phyloP scores from a whole-genome alignment of 2,329 filamentous ascomycete species.

The Spiromastix sp. region DNA sequence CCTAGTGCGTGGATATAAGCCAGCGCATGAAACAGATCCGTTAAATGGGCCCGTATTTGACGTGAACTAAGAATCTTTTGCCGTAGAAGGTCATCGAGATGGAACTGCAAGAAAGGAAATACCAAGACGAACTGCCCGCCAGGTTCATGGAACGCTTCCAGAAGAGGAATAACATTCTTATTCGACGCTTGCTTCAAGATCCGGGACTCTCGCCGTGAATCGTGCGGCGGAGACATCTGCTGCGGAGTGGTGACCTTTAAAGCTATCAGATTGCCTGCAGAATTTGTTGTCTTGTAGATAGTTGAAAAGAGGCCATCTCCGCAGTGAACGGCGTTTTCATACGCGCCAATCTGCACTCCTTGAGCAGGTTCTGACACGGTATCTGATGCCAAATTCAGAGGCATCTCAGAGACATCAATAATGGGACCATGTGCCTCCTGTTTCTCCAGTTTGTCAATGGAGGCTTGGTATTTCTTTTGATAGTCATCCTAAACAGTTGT shows the following conservation, averaged over 20 bases:
- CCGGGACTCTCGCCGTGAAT: constrained; percentile 67
- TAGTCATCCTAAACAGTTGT: constrained; percentile 44
- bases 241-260: constrained; percentile 78
- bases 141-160: constrained; percentile 61
- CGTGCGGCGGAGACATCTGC: constrained; percentile 66
- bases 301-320: constrained; percentile 67
- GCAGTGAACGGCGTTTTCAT: constrained; percentile 46
- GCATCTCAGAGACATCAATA: constrained; percentile 17
- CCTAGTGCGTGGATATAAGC: constrained; percentile 58
- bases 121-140: constrained; percentile 65
- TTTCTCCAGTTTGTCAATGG: constrained; percentile 23
- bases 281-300: constrained; percentile 59
- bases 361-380: constrained; percentile 17
- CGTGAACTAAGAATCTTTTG: constrained; percentile 27
- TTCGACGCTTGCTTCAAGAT: constrained; percentile 54
- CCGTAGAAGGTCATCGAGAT: constrained; percentile 58
- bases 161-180: constrained; percentile 53
- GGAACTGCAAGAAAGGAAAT: constrained; percentile 73
- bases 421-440: constrained; percentile 12
- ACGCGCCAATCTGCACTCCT: constrained; percentile 42
- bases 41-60: constrained; percentile 43
- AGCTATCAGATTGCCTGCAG: constrained; percentile 45
- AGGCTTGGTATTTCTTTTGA: constrained; percentile 31
- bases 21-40: constrained; percentile 61
- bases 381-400: constrained; percentile 14